Base-by-base conservation (phyloP, 805 yeast genomes). In the Zygosaccharomyces pseudorouxii region DNA sequence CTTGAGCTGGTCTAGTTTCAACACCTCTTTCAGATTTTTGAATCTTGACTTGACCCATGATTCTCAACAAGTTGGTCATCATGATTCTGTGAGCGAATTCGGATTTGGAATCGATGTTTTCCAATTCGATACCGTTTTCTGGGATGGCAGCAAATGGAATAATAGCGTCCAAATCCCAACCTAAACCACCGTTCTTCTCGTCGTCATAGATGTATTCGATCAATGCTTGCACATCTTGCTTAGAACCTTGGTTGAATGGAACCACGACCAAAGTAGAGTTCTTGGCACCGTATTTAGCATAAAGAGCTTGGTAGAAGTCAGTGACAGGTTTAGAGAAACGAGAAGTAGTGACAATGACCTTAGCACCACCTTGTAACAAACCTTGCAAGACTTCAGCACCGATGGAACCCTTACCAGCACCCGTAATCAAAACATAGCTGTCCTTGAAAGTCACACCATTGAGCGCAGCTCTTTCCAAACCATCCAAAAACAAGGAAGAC, bases 131-230 rank as follows among this genome's bases (percentile, higher is more conserved):
- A 67, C 99, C 99, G 68, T 89, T 89, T 76, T 93, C 99, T 59
- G 99, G 98, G 63, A 93, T 92, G 53, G 99, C 99, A 58, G 98
- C 99, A 66, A 93, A 93, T 63, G 99, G 99, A 69, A 93, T 81
- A 56, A 93, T 80, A 57, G 81, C 95, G 74, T 93, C 99, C 67
- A 93, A 79, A 69, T 93, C 99, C 98, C 98, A 92, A 49, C 95
- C 96, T 60, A 92, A 80, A 72, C 97, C 97, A 59, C 90, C 93
- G 67, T 84, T 79, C 78, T 85, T 82, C 48, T 76, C 80, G 56
- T 80, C 88, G 62, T 82, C 84, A 69, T 92, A 93, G 67, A 93
- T 89, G 77, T 80, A 93, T 49, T 82, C 78, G 50, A 90, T 77
- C 56, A 93, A 80, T 44, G 90, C 85, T 60, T 86, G 85, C 55